A percentile compares a stretch with the other conserved stretches of the same genome.
Conservation (phyloP, 1,284 basidiomycete genomes). For the Puccinia coronata region DNA sequence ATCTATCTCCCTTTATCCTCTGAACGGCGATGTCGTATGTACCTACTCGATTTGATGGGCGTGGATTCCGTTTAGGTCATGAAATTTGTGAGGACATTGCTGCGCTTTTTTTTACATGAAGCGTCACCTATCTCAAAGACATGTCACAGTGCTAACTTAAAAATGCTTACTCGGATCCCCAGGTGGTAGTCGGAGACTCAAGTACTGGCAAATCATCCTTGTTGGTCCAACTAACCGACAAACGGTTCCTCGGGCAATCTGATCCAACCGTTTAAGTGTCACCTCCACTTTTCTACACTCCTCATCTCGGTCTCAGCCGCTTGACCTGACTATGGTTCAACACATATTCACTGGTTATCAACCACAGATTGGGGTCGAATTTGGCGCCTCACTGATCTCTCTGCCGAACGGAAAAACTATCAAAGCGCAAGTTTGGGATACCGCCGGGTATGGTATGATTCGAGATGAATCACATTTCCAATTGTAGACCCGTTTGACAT, state of each 20-base stretch:
- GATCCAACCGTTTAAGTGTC: slow-evolving; percentile 46
- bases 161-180: neutral
- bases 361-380: slow-evolving; percentile 44
- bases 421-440: slow-evolving; percentile 50
- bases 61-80: neutral
- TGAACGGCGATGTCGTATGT: neutral
- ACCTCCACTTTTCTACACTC: neutral
- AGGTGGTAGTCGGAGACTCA: slow-evolving; percentile 49
- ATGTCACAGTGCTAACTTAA: too few species aligned
- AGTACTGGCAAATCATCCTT: slow-evolving; percentile 49
- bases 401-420: slow-evolving; percentile 45
- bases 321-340: too few species aligned
- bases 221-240: slow-evolving; percentile 46
- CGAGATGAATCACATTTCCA: neutral
- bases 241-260: slow-evolving; percentile 47
- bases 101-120: neutral
- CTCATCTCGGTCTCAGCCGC: neutral
- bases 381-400: slow-evolving; percentile 49
- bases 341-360: too few species aligned
- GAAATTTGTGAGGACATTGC: neutral
- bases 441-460: slow-evolving; percentile 29
- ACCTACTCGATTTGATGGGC: neutral
- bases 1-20: neutral
- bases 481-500: neutral
- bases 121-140: too few species aligned